Evolutionary conservation across 2,329 filamentous ascomycete genomes (phyloP).

Genomic region (Beauveria rudraprayagi): DNA sequence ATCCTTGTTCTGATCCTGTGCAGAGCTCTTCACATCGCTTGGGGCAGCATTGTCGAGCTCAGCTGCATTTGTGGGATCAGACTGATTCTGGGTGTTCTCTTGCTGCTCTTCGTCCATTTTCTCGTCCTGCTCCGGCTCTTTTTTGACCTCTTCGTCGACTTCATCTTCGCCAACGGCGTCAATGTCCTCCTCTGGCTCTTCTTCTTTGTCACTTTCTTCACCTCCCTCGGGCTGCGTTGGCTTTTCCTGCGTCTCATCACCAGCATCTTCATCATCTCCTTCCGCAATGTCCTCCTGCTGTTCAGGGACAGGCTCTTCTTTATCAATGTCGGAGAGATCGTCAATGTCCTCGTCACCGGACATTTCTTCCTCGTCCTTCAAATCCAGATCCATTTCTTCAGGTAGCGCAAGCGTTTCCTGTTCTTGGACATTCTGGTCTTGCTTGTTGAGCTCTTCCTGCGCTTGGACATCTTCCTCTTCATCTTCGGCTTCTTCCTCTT

Average conservation of each 20-base stretch:
- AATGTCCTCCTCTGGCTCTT: constrained; percentile 38
- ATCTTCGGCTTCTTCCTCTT: constrained; percentile 50
- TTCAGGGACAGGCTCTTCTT: constrained; percentile 27
- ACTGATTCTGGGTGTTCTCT: constrained; percentile 34
- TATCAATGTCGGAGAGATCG: constrained; percentile 44
- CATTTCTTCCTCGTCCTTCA: constrained; percentile 59
- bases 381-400: constrained; percentile 79
- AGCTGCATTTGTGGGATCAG: constrained; percentile 19
- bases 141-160: constrained; percentile 20
- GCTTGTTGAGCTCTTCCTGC: constrained; percentile 49
- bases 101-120: constrained; percentile 26
- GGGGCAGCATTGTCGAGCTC: constrained; percentile 55
- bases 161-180: constrained; percentile 38
- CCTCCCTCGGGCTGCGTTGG: constrained; percentile 4
- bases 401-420: constrained; percentile 76
- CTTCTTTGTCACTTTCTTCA: constrained; percentile 33
- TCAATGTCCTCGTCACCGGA: constrained; percentile 51
- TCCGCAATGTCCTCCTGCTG: constrained; percentile 28
- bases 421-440: constrained; percentile 71
- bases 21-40: constrained; percentile 55
- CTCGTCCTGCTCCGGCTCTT: constrained; percentile 20
- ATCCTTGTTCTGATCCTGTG: constrained; percentile 57
- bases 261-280: constrained; percentile 29
- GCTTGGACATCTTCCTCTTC: constrained; percentile 47
- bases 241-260: constrained; percentile 29